Conservation (phyloP, 768 basidiomycete genomes). For the Vararia minispora region DNA sequence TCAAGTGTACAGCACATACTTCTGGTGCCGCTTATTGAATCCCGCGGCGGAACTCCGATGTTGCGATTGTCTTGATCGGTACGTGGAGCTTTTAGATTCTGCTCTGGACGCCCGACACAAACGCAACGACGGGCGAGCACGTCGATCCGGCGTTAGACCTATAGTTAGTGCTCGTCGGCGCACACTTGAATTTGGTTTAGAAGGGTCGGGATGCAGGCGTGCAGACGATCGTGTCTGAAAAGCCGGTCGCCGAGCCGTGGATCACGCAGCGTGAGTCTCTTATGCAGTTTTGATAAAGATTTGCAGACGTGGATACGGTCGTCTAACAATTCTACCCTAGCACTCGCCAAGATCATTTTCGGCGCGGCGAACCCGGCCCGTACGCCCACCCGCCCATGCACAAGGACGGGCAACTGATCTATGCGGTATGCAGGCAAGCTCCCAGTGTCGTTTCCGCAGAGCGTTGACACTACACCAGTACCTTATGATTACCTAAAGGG, state of each 20-base stretch:
- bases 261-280: conserved; percentile 41
- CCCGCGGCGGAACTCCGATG: conserved; percentile 45
- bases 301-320: conserved; percentile 52
- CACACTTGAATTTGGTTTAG: conserved; percentile 50
- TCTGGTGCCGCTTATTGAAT: conserved; percentile 49
- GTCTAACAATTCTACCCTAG: conserved; percentile 66
- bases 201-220: conserved; percentile 51
- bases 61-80: conserved; percentile 57
- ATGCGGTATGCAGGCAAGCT: conserved; percentile 34
- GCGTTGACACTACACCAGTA: conserved; percentile 48
- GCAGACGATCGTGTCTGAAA: conserved; percentile 55
- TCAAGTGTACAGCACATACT: conserved; percentile 35
- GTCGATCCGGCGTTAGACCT: conserved; percentile 56
- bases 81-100: conserved; percentile 50
- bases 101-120: conserved; percentile 46
- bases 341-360: conserved; percentile 54
- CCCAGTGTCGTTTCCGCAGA: conserved; percentile 53
- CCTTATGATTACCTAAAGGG: conserved; percentile 68
- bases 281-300: background rate
- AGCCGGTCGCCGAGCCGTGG: conserved; percentile 64
- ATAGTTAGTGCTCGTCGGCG: conserved; percentile 53
- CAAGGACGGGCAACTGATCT: background rate
- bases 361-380: conserved; percentile 62
- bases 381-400: conserved; percentile 14
- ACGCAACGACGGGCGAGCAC: conserved; percentile 63